Conservation (phyloP, 306 rosid species). For the Dryas alaskensis region DNA sequence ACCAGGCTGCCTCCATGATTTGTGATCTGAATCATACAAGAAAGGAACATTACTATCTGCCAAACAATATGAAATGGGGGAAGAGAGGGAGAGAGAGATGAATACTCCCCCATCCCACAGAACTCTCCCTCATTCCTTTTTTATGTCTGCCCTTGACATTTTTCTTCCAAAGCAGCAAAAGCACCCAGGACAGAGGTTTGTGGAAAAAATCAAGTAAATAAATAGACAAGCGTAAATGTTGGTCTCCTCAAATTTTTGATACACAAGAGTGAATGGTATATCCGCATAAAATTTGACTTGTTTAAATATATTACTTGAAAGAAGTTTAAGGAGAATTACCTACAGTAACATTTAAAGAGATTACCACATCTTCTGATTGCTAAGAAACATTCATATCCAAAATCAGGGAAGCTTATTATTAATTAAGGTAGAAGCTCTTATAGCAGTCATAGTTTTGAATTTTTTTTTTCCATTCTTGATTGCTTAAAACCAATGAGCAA, state of each 20-base stretch:
- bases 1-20: constrained; percentile 45
- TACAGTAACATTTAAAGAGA: not conserved
- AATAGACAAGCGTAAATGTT: not conserved
- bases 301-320: not conserved
- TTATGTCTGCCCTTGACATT: not conserved
- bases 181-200: not conserved
- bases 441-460: not conserved
- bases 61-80: not conserved
- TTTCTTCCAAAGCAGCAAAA: not conserved
- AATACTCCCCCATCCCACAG: not conserved
- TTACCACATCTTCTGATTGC: constrained; percentile 9
- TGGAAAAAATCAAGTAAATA: not conserved
- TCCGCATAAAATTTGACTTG: not conserved
- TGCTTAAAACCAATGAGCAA: constrained; percentile 26
- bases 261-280: not conserved
- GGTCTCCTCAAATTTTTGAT: not conserved
- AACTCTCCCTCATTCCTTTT: not conserved
- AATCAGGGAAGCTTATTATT: not conserved
- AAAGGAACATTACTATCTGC: constrained; percentile 24
- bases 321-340: not conserved
- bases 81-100: not conserved
- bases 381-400: constrained; percentile 15
- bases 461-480: not conserved
- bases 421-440: not conserved
- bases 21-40: constrained; percentile 54